phyloP scores from a whole-genome alignment of 1,284 basidiomycete species.

The Grifola frondosa region DNA sequence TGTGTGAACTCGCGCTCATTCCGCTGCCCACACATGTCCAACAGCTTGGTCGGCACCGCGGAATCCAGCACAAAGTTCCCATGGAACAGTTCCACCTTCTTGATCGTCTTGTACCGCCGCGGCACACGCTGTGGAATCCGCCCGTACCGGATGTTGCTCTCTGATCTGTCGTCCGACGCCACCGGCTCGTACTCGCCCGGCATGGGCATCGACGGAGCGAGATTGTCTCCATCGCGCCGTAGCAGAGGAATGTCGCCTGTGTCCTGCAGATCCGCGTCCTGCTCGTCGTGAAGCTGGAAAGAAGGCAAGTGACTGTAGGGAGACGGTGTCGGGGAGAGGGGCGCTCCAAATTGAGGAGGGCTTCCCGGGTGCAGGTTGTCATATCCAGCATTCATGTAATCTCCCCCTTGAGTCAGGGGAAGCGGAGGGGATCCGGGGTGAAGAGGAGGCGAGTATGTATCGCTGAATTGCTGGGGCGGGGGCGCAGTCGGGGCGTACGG shows the following conservation, averaged over 20 bases:
- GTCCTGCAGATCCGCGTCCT: conserved; percentile 41
- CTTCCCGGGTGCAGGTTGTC: conserved; percentile 21
- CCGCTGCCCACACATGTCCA: conserved; percentile 73
- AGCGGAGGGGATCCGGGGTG: conserved; percentile 18
- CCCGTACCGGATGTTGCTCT: conserved; percentile 75
- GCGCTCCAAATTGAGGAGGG: conserved; percentile 20
- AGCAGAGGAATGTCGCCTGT: conserved; percentile 67
- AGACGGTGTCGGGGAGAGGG: conserved; percentile 24
- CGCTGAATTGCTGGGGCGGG: background rate
- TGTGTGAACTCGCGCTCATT: conserved; percentile 90
- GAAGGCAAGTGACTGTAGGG: conserved; percentile 12
- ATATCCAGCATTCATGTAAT: conserved; percentile 21
- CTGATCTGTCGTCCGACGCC: conserved; percentile 37
- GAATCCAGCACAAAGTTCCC: conserved; percentile 90
- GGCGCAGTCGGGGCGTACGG: background rate
- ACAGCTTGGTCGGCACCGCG: conserved; percentile 81
- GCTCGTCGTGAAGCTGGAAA: conserved; percentile 41
- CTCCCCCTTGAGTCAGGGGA: conserved; percentile 4
- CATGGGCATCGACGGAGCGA: conserved; percentile 34
- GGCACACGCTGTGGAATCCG: conserved; percentile 85
- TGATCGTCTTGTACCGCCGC: conserved; percentile 87
- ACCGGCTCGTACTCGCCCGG: conserved; percentile 47
- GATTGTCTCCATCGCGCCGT: conserved; percentile 45
- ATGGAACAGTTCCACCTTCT: conserved; percentile 87
- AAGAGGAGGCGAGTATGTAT: conserved; percentile 6